These are phyloP conservation scores for Phytophthora meadii DNA, from an alignment of 352 stramenopile species.

Conservation along the genomic window DNA sequence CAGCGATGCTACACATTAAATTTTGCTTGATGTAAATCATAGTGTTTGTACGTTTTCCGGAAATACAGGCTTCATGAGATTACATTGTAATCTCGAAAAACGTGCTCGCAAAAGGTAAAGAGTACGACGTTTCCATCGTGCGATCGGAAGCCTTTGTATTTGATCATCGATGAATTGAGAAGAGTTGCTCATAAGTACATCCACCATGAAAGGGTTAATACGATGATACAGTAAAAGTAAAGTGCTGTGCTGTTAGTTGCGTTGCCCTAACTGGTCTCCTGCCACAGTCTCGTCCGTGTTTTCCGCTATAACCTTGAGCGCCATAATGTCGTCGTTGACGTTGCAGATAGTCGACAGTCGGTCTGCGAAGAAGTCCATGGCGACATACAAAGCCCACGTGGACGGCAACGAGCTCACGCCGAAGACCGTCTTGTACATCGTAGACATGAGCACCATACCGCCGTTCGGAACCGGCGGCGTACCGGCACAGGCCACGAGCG, in stretches of 20 bases:
- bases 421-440: constrained; percentile 72
- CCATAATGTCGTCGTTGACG: constrained; percentile 84
- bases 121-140: too few species aligned
- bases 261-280: constrained; percentile 58
- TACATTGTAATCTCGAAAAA: too few species aligned
- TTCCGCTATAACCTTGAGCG: constrained; percentile 76
- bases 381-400: constrained; percentile 65
- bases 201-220: too few species aligned
- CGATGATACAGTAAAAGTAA: too few species aligned
- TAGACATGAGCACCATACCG: constrained; percentile 63
- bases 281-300: constrained; percentile 76
- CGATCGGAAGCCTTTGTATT: too few species aligned
- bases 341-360: constrained; percentile 77
- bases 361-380: constrained; percentile 73
- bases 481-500: constrained; percentile 57
- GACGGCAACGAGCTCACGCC: constrained; percentile 50
- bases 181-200: too few species aligned
- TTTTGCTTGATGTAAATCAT: too few species aligned
- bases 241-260: constrained; percentile 22
- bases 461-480: constrained; percentile 62
- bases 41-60: too few species aligned
- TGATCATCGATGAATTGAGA: too few species aligned
- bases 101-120: too few species aligned
- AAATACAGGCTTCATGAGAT: too few species aligned
- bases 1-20: too few species aligned